These are phyloP conservation scores for Porodaedalea pini DNA, from an alignment of 1,284 basidiomycete genomes.

Conservation along the genomic window DNA sequence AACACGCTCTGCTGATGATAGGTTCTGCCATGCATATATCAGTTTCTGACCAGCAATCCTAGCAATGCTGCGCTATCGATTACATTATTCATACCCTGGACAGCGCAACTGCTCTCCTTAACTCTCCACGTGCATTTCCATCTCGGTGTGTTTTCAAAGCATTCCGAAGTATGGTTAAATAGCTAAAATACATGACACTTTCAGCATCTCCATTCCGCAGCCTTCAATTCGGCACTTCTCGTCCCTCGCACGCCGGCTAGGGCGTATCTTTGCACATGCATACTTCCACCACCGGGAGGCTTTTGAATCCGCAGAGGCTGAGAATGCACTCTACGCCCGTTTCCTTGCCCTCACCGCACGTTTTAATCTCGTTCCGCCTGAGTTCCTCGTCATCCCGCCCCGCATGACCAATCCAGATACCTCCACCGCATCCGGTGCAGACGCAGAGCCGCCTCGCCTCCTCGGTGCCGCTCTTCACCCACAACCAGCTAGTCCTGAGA, in stretches of 20 bases:
- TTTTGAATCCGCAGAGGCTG: constrained; percentile 86
- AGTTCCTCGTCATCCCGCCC: constrained; percentile 78
- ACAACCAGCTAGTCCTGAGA: background rate
- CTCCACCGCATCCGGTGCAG: constrained; percentile 30
- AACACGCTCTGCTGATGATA: too few relatives aligned
- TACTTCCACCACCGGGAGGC: constrained; percentile 92
- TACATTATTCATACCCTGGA: constrained; percentile 95
- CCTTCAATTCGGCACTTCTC: constrained; percentile 85
- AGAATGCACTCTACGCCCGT: constrained; percentile 87
- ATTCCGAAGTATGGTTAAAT: background rate
- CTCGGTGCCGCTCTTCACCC: constrained; percentile 36
- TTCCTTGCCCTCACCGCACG: constrained; percentile 81
- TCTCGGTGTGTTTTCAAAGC: constrained; percentile 54
- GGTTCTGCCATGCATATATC: background rate
- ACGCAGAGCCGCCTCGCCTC: constrained; percentile 46
- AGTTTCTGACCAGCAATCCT: constrained; percentile 6
- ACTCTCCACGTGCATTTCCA: constrained; percentile 89
- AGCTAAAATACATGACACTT: background rate
- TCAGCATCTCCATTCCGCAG: constrained; percentile 73
- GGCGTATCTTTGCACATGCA: constrained; percentile 93
- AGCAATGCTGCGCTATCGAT: constrained; percentile 96
- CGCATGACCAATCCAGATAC: constrained; percentile 24
- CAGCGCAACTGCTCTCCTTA: constrained; percentile 89
- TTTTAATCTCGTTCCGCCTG: constrained; percentile 79
- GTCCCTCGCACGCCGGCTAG: constrained; percentile 82